Evolutionary conservation across 441 rosid species (phyloP).

Genomic region (Pelargonium fulgidum): DNA sequence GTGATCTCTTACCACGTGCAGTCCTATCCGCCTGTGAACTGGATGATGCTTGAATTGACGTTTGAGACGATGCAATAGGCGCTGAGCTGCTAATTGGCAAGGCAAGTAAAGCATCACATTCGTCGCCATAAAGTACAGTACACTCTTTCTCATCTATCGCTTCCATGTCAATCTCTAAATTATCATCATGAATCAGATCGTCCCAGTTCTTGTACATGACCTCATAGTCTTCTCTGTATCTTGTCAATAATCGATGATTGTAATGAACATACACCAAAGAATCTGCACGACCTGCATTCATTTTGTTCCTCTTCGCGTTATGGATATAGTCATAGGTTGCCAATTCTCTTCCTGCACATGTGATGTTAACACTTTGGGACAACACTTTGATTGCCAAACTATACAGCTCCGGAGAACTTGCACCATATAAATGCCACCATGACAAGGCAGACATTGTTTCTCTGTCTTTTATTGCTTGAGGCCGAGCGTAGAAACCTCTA

Average conservation of each 20-base stretch:
- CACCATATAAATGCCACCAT: not conserved
- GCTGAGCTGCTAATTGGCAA: no score
- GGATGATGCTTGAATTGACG: no score
- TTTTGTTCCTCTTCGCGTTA: not conserved
- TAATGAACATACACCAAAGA: not conserved
- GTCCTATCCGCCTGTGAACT: no score
- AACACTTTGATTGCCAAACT: slow-evolving; percentile 7
- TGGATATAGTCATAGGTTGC: not conserved
- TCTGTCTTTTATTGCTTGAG: not conserved
- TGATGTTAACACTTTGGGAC: slow-evolving; percentile 1
- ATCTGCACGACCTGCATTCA: slow-evolving; percentile 4
- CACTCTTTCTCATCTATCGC: slow-evolving; percentile 1
- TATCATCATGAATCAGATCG: not conserved
- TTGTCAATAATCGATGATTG: slow-evolving; percentile 3
- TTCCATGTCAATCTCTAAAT: not conserved
- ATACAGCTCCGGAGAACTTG: not conserved
- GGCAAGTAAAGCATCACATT: no score
- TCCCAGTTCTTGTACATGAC: not conserved
- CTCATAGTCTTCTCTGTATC: slow-evolving; percentile 3
- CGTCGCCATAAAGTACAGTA: no score
- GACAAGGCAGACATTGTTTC: not conserved
- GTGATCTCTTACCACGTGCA: no score
- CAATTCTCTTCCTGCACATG: not conserved
- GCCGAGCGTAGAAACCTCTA: not conserved
- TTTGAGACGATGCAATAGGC: no score